phyloP scores from a whole-genome alignment of 208 protist genomes.

The Strigomonas culicis region DNA sequence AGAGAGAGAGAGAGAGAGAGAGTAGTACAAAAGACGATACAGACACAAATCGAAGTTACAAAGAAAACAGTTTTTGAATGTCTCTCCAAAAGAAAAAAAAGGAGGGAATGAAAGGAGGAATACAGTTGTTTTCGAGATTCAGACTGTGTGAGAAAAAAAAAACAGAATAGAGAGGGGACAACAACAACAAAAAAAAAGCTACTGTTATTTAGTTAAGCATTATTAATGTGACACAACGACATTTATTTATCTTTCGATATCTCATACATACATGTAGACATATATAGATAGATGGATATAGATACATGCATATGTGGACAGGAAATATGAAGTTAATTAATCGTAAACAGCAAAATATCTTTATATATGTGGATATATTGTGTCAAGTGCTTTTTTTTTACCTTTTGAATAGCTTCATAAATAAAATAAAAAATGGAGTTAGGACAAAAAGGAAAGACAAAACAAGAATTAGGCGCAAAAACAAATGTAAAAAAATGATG shows the following conservation, averaged over 20 bases:
- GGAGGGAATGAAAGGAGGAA: constrained; percentile 1
- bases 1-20: no score
- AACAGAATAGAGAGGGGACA: no score
- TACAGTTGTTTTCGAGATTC: background rate
- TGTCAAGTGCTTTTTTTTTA: constrained; percentile 5
- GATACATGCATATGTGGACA: no score
- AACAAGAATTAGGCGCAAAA: background rate
- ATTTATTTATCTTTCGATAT: no score
- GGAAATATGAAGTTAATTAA: background rate
- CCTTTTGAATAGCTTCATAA: background rate
- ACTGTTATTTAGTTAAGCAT: no score
- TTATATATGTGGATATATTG: background rate
- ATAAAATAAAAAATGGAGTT: background rate
- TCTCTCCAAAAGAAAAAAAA: constrained; percentile 7
- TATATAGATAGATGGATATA: no score
- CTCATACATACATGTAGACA: no score
- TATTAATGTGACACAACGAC: no score
- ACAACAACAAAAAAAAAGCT: no score
- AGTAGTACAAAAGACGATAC: background rate
- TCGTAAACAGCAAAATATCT: background rate
- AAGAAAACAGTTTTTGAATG: background rate
- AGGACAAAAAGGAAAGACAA: background rate
- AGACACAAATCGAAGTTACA: background rate
- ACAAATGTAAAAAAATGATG: background rate
- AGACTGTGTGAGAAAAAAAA: background rate